These are phyloP conservation scores for Ophiocordyceps sinensis DNA, from an alignment of 2,329 filamentous ascomycete genomes.

Conservation along the genomic window DNA sequence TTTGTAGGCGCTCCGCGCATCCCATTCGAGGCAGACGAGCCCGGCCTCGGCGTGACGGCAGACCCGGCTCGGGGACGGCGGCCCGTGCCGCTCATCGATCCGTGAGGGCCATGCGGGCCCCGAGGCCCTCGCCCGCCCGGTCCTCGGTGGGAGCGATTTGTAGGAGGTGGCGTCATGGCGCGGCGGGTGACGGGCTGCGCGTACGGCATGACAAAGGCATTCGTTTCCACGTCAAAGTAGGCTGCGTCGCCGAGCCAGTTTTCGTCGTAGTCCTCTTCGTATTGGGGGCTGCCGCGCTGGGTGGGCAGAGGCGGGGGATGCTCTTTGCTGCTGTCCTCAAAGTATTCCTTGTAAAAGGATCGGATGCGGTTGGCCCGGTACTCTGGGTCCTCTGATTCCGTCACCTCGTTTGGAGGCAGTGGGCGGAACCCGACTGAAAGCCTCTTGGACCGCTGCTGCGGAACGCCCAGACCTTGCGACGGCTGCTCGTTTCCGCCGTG, in stretches of 20 bases:
- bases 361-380: conserved; percentile 89
- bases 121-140: conserved; percentile 10
- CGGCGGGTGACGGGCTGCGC: conserved; percentile 75
- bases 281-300: conserved; percentile 21
- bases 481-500: conserved; percentile 9
- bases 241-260: conserved; percentile 54
- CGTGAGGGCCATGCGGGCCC: conserved; percentile 26
- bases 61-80: conserved; percentile 40
- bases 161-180: conserved; percentile 88
- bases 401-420: conserved; percentile 70
- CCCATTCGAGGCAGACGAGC: conserved; percentile 46
- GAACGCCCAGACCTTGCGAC: conserved; percentile 32
- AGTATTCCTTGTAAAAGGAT: conserved; percentile 99
- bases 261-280: conserved; percentile 64
- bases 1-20: conserved; percentile 31
- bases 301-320: conserved; percentile 24
- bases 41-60: conserved; percentile 27
- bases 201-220: conserved; percentile 66
- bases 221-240: conserved; percentile 52
- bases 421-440: conserved; percentile 67
- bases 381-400: conserved; percentile 75
- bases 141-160: conserved; percentile 28
- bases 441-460: conserved; percentile 38
- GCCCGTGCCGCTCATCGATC: conserved; percentile 35
- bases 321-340: conserved; percentile 64